phyloP scores from a whole-genome alignment of 805 yeast genomes.

The Candida piceae region DNA sequence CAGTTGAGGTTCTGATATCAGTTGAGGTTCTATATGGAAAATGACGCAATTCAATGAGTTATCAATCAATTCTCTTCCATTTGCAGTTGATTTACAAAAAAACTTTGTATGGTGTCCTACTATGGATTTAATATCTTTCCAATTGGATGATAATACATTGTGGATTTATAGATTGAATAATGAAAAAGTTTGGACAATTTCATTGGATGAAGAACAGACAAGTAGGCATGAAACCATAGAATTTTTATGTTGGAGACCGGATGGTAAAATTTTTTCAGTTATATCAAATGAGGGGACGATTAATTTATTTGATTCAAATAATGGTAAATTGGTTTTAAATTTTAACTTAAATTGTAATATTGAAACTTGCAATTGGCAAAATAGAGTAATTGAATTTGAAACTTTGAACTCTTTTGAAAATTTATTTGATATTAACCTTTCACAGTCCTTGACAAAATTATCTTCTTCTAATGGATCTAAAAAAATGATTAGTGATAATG shows the following conservation, averaged over 20 bases:
- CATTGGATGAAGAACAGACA: constrained; percentile 15
- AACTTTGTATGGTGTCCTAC: constrained; percentile 30
- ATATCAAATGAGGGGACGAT: constrained; percentile 19
- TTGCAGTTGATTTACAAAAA: constrained; percentile 13
- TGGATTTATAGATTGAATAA: constrained; percentile 29
- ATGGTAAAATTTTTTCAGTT: constrained; percentile 28
- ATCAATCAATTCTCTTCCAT: constrained; percentile 10
- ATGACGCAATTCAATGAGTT: not conserved
- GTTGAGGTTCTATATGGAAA: too few relatives aligned
- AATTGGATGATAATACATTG: constrained; percentile 23
- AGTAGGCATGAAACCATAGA: constrained; percentile 7
- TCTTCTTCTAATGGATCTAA: constrained; percentile 16
- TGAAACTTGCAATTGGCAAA: constrained; percentile 20
- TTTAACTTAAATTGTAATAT: constrained; percentile 13
- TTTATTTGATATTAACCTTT: constrained; percentile 20
- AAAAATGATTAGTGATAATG: constrained; percentile 19
- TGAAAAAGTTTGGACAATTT: constrained; percentile 30
- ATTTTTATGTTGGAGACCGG: constrained; percentile 26
- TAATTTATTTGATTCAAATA: constrained; percentile 25
- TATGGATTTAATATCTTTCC: constrained; percentile 30
- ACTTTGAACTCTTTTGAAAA: constrained; percentile 9
- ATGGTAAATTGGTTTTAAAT: constrained; percentile 22
- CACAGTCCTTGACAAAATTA: constrained; percentile 23
- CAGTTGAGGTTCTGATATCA: too few relatives aligned
- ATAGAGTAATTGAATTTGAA: constrained; percentile 9